phyloP scores from a whole-genome alignment of 2,329 filamentous ascomycete genomes.

The Xenoacremonium recifei region DNA sequence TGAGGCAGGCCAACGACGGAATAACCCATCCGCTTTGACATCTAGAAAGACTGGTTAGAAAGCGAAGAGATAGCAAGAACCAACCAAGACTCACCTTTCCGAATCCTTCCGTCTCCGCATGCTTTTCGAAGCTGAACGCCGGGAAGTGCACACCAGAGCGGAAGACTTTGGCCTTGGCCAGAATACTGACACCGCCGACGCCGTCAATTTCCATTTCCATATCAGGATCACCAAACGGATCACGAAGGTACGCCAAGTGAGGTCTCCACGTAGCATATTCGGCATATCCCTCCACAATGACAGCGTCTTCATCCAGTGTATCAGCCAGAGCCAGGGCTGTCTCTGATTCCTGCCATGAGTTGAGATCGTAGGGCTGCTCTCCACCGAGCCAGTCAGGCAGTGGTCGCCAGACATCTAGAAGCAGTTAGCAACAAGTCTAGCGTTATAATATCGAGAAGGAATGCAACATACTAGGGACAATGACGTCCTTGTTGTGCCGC shows the following conservation, averaged over 20 bases:
- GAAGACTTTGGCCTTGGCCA: conserved; percentile 95
- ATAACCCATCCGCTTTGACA: conserved; percentile 95
- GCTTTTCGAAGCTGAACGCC: conserved; percentile 97
- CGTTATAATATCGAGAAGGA: too few relatives aligned
- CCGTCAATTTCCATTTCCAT: conserved; percentile 99
- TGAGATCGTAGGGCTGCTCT: conserved; percentile 96
- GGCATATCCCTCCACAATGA: conserved; percentile 97
- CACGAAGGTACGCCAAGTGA: conserved; percentile 92
- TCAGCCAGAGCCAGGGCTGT: conserved; percentile 92
- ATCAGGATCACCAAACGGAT: conserved; percentile 95
- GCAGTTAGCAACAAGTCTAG: too few relatives aligned
- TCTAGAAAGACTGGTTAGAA: too few relatives aligned
- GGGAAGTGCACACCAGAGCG: conserved; percentile 94
- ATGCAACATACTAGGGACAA: conserved; percentile 82
- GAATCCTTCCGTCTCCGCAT: conserved; percentile 97
- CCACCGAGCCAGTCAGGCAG: conserved; percentile 97
- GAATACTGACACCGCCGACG: conserved; percentile 93
- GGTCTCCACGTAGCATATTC: conserved; percentile 98
- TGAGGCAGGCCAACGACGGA: conserved; percentile 94
- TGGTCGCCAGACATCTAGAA: conserved; percentile 93
- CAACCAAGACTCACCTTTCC: conserved; percentile 77
- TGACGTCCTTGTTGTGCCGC: conserved; percentile 98
- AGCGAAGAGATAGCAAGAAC: too few relatives aligned
- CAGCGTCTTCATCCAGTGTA: conserved; percentile 93
- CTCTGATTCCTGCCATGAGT: conserved; percentile 99